Conservation (phyloP, 2,329 filamentous ascomycete species). For the Verticillium dahliae region DNA sequence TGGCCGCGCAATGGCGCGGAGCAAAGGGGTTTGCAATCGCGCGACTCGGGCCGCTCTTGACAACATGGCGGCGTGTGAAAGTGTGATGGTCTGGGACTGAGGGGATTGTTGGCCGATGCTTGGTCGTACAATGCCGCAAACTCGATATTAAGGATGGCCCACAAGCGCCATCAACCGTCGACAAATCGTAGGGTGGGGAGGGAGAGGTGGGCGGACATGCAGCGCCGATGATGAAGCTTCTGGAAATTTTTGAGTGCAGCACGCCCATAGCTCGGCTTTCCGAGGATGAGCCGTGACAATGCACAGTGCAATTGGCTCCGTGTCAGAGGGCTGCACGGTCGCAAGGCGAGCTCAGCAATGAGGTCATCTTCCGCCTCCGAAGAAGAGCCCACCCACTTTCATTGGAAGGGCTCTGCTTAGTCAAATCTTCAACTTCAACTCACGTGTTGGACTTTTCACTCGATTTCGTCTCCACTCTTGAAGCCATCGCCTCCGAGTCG, state of each 20-base stretch:
- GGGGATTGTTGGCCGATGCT: not conserved
- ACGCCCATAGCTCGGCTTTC: not conserved
- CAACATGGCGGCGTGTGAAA: constrained; percentile 10
- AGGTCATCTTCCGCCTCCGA: not conserved
- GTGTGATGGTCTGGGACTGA: not conserved
- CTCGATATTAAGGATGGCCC: not conserved
- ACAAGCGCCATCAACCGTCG: not conserved
- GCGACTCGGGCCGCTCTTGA: constrained; percentile 14
- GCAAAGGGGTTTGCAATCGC: constrained; percentile 11
- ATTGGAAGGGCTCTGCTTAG: not conserved
- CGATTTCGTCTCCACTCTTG: not conserved
- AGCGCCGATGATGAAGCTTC: not conserved
- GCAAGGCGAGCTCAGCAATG: not conserved
- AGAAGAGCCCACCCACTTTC: not conserved
- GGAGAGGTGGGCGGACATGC: not conserved
- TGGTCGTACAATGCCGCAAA: not conserved
- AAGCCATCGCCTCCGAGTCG: not conserved
- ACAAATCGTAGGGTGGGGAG: not conserved
- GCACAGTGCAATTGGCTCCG: not conserved
- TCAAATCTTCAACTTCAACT: not conserved
- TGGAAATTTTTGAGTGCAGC: constrained; percentile 1
- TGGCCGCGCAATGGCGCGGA: constrained; percentile 10
- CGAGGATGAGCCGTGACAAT: not conserved
- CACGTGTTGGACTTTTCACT: constrained; percentile 11
- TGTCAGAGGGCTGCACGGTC: not conserved